phyloP scores from a whole-genome alignment of 768 basidiomycete species.

The Phlegmacium glaucopus region DNA sequence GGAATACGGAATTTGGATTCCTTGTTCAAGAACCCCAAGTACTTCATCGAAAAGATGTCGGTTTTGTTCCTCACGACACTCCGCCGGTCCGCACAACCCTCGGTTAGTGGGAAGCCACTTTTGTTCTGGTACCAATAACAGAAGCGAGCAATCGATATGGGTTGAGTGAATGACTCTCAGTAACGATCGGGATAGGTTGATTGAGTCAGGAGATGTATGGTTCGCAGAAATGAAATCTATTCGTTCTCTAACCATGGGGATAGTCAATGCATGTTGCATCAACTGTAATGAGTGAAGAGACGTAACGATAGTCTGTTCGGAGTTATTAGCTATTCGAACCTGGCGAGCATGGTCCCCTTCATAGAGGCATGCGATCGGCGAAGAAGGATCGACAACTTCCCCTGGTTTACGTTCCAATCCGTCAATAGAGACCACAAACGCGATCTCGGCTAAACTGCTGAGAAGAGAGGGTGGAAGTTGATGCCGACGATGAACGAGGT shows the following conservation, averaged over 20 bases:
- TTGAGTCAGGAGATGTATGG: slow-evolving; percentile 3
- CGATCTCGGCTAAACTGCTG: slow-evolving; percentile 16
- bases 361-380: slow-evolving; percentile 27
- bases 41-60: slow-evolving; percentile 37
- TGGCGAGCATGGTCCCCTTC: slow-evolving; percentile 9
- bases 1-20: slow-evolving; percentile 20
- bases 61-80: slow-evolving; percentile 26
- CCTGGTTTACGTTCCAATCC: slow-evolving; percentile 18
- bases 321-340: slow-evolving; percentile 4
- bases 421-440: slow-evolving; percentile 25
- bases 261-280: slow-evolving; percentile 25
- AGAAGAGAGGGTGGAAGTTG: slow-evolving; percentile 23
- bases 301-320: slow-evolving; percentile 11
- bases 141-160: slow-evolving; percentile 14
- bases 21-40: slow-evolving; percentile 26
- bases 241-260: slow-evolving; percentile 31
- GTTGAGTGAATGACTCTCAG: slow-evolving; percentile 10
- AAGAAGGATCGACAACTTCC: slow-evolving; percentile 29
- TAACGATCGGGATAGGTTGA: slow-evolving; percentile 6
- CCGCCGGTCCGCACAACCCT: slow-evolving; percentile 26
- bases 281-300: slow-evolving; percentile 22
- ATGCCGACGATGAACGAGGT: slow-evolving; percentile 20
- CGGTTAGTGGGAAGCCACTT: slow-evolving; percentile 37
- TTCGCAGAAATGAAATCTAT: slow-evolving; percentile 28
- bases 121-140: slow-evolving; percentile 5